phyloP scores from a whole-genome alignment of 2,329 filamentous ascomycete species.

The Aaosphaeria pasadenensis region DNA sequence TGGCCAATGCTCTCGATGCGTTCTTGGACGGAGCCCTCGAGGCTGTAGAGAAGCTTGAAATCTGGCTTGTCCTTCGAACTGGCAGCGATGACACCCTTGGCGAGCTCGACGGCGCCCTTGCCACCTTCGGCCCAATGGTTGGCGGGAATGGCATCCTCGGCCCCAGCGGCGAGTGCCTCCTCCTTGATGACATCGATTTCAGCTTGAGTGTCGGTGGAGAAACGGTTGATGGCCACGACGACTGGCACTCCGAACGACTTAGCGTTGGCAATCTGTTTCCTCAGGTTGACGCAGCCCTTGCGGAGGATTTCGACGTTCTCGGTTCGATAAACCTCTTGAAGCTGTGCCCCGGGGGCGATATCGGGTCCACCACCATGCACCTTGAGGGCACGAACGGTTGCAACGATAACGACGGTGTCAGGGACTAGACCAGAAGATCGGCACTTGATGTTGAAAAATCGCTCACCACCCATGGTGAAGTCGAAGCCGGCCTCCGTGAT shows the following conservation, averaged over 20 bases:
- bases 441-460: slow-evolving; percentile 99
- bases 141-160: slow-evolving; percentile 87
- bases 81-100: slow-evolving; percentile 79
- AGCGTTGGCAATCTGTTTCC: slow-evolving; percentile 92
- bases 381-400: slow-evolving; percentile 92
- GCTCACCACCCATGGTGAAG: slow-evolving; percentile 99
- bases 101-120: slow-evolving; percentile 83
- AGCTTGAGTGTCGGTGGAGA: slow-evolving; percentile 88
- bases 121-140: slow-evolving; percentile 98
- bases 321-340: slow-evolving; percentile 84
- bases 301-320: slow-evolving; percentile 93
- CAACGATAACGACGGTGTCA: slow-evolving; percentile 91
- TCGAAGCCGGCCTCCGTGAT: slow-evolving; percentile 98
- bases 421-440: slow-evolving; percentile 88
- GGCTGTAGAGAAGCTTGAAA: slow-evolving; percentile 81
- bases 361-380: slow-evolving; percentile 96
- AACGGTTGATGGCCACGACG: slow-evolving; percentile 95
- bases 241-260: slow-evolving; percentile 87
- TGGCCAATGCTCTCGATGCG: slow-evolving; percentile 88
- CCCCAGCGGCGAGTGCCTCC: slow-evolving; percentile 86
- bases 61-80: slow-evolving; percentile 72
- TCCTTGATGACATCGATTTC: slow-evolving; percentile 87
- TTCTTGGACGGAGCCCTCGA: slow-evolving; percentile 74
- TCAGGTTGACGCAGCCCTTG: slow-evolving; percentile 87
- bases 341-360: slow-evolving; percentile 79